Evolutionary conservation across 306 rosid genomes (phyloP).

Genomic region (Medicago arabica): DNA sequence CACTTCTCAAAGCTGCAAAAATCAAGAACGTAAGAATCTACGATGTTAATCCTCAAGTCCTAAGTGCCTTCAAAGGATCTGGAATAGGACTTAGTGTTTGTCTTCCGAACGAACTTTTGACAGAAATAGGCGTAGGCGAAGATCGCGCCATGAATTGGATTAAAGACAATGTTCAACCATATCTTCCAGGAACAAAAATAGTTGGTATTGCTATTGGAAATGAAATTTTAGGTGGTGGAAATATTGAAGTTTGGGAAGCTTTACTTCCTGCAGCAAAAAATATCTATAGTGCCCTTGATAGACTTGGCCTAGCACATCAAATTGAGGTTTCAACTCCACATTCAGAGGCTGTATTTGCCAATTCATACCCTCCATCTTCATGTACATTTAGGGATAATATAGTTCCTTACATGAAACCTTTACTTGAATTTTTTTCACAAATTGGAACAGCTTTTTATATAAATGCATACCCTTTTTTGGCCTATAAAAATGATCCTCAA

Average conservation of each 20-base stretch:
- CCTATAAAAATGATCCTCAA: slow-evolving; percentile 82
- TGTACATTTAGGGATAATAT: slow-evolving; percentile 79
- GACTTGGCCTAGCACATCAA: slow-evolving; percentile 49
- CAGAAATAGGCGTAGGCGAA: slow-evolving; percentile 66
- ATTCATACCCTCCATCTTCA: slow-evolving; percentile 82
- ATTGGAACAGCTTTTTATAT: slow-evolving; percentile 82
- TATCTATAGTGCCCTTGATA: slow-evolving; percentile 62
- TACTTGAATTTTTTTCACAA: slow-evolving; percentile 76
- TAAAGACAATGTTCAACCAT: slow-evolving; percentile 79
- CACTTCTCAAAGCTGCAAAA: slow-evolving; percentile 86
- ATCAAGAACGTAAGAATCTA: slow-evolving; percentile 78
- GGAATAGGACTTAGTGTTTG: slow-evolving; percentile 69
- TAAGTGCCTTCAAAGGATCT: slow-evolving; percentile 80
- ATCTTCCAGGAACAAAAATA: slow-evolving; percentile 74
- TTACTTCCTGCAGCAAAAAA: slow-evolving; percentile 78
- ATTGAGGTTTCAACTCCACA: slow-evolving; percentile 88
- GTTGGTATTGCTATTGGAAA: slow-evolving; percentile 84
- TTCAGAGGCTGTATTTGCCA: slow-evolving; percentile 88
- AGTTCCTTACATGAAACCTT: slow-evolving; percentile 68
- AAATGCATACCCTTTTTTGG: slow-evolving; percentile 92
- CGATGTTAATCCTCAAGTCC: slow-evolving; percentile 70
- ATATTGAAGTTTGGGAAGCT: slow-evolving; percentile 67
- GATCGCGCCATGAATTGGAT: slow-evolving; percentile 90
- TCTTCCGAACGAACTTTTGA: slow-evolving; percentile 61
- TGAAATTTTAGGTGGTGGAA: slow-evolving; percentile 71